Conservation (phyloP, 306 rosid species). For the Lathyrus aphaca region DNA sequence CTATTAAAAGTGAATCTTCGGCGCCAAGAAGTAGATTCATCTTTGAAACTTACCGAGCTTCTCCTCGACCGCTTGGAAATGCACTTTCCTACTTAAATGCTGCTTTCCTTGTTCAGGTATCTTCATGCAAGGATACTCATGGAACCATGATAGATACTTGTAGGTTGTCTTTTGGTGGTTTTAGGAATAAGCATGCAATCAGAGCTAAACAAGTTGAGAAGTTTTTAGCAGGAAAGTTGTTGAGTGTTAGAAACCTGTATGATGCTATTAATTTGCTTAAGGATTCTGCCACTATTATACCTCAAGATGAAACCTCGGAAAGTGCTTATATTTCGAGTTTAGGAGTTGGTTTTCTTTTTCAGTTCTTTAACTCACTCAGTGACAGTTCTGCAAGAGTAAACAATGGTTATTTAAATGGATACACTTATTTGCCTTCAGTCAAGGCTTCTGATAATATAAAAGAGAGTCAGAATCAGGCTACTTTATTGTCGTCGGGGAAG, state of each 20-base stretch:
- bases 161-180: constrained; percentile 75
- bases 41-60: constrained; percentile 81
- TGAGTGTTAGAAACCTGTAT: constrained; percentile 50
- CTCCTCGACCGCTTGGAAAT: constrained; percentile 86
- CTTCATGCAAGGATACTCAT: constrained; percentile 49
- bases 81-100: constrained; percentile 77
- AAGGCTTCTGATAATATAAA: constrained; percentile 30
- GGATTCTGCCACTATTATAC: constrained; percentile 49
- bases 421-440: neutral
- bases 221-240: constrained; percentile 57
- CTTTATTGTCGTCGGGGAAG: constrained; percentile 62
- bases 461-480: constrained; percentile 34
- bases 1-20: constrained; percentile 39
- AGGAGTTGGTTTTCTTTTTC: constrained; percentile 73
- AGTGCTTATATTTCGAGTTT: constrained; percentile 74
- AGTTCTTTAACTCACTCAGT: constrained; percentile 65
- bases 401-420: constrained; percentile 36
- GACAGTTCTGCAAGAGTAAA: constrained; percentile 39
- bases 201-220: constrained; percentile 75
- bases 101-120: constrained; percentile 75
- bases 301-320: constrained; percentile 55
- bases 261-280: constrained; percentile 60
- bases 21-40: constrained; percentile 40
- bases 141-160: constrained; percentile 53
- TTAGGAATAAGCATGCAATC: constrained; percentile 68